Percentiles rank a stretch among this genome's conserved stretches.
Conservation (phyloP, 2,329 filamentous ascomycete species). For the Chrysoporthe deuterocubensis region DNA sequence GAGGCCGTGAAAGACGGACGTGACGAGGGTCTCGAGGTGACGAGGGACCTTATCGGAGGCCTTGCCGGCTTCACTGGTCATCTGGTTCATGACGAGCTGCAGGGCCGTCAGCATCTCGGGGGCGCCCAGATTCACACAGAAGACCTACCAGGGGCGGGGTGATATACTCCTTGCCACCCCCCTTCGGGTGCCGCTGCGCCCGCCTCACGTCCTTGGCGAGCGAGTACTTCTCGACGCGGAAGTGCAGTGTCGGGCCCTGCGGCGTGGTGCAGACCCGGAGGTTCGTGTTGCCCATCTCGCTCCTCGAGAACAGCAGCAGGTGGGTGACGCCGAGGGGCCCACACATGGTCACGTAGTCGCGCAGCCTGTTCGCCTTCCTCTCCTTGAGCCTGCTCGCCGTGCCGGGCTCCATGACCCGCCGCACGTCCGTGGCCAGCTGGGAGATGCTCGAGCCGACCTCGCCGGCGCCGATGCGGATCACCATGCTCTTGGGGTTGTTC, state of each 20-base stretch:
- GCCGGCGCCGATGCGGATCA: constrained; percentile 93
- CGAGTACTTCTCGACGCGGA: constrained; percentile 93
- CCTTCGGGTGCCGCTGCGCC: constrained; percentile 80
- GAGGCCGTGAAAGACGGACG: constrained; percentile 92
- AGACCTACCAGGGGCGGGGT: constrained; percentile 75
- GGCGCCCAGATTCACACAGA: neutral
- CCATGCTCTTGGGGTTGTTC: constrained; percentile 91
- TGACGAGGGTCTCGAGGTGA: constrained; percentile 90
- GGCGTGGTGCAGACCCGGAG: constrained; percentile 86
- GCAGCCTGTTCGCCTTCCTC: constrained; percentile 81
- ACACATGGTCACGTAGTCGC: constrained; percentile 94
- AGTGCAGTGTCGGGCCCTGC: constrained; percentile 89
- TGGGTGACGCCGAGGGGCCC: constrained; percentile 93
- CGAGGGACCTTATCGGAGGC: constrained; percentile 77
- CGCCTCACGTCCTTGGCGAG: constrained; percentile 88
- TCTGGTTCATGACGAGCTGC: constrained; percentile 97
- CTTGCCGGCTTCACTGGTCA: constrained; percentile 68
- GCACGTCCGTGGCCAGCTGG: constrained; percentile 89
- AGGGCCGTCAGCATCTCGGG: constrained; percentile 34
- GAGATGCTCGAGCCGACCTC: constrained; percentile 91
- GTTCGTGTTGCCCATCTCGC: constrained; percentile 88
- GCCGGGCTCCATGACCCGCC: constrained; percentile 92
- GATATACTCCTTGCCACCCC: constrained; percentile 82
- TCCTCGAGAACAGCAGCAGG: constrained; percentile 89
- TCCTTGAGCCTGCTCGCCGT: constrained; percentile 90